These are phyloP conservation scores for Clohesyomyces aquaticus DNA, from an alignment of 495 filamentous ascomycete genomes.

Conservation along the genomic window DNA sequence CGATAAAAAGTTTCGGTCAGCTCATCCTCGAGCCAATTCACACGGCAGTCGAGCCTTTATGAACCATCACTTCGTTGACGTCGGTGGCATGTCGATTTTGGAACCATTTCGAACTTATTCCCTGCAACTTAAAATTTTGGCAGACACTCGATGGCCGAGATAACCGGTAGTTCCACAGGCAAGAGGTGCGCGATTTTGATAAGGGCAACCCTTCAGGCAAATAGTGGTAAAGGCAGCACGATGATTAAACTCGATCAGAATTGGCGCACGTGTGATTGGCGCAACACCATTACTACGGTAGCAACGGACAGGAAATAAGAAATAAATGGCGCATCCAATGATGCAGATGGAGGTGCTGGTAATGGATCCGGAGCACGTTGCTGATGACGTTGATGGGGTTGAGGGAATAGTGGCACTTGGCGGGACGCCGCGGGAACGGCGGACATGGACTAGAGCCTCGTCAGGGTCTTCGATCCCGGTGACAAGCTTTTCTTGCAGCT, in stretches of 20 bases:
- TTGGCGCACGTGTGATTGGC: too few relatives aligned
- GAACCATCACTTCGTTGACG: not conserved
- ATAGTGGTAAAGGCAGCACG: not conserved
- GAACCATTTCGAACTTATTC: too few relatives aligned
- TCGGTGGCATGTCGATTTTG: too few relatives aligned
- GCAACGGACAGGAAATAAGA: not conserved
- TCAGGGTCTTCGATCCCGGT: not conserved
- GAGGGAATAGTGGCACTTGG: not conserved
- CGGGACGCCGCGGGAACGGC: not conserved
- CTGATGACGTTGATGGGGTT: slow-evolving; percentile 2
- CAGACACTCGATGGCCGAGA: not conserved
- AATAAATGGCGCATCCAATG: not conserved
- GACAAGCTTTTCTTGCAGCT: not conserved
- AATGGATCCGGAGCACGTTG: too few relatives aligned
- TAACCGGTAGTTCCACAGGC: not conserved
- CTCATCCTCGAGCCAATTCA: too few relatives aligned
- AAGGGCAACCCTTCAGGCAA: not conserved
- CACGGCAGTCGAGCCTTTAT: too few relatives aligned
- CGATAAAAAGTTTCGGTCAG: too few relatives aligned
- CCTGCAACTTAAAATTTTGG: too few relatives aligned
- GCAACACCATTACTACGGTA: too few relatives aligned
- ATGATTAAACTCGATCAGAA: not conserved
- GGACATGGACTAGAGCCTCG: not conserved
- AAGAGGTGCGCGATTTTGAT: not conserved
- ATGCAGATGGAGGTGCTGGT: too few relatives aligned